Percentiles rank a stretch among this genome's conserved stretches.
phyloP scores from a whole-genome alignment of 208 protist species.

The Sergeia podlipaevii region DNA sequence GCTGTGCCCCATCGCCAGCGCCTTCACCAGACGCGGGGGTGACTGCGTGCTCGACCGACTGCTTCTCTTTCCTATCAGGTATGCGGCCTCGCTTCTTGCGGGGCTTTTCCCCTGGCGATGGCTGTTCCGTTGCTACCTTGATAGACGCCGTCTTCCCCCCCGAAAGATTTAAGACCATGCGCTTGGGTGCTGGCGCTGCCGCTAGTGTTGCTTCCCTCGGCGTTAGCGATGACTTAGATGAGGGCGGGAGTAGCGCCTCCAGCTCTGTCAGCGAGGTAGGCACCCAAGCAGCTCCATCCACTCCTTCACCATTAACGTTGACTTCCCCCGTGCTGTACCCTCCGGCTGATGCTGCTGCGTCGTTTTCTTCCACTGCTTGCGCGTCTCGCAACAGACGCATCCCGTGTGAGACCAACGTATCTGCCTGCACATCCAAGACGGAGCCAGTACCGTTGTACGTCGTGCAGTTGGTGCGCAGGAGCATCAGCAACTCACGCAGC shows the following conservation, averaged over 20 bases:
- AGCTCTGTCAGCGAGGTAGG: neutral
- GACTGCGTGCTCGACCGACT: neutral
- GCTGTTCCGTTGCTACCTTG: too few relatives aligned
- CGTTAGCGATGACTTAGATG: neutral
- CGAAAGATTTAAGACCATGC: too few relatives aligned
- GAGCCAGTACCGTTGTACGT: constrained; percentile 50
- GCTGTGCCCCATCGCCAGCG: neutral
- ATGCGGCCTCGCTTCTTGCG: neutral
- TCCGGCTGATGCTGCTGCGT: neutral
- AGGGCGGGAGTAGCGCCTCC: neutral
- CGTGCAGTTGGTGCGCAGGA: constrained; percentile 53
- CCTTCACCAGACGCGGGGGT: neutral
- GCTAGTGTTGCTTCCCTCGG: neutral
- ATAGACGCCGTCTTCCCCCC: too few relatives aligned
- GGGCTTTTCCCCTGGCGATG: too few relatives aligned
- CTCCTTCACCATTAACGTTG: neutral
- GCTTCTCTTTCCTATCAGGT: neutral
- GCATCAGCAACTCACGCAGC: constrained; percentile 39
- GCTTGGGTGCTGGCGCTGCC: neutral
- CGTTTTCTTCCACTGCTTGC: constrained; percentile 27
- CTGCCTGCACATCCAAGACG: constrained; percentile 24
- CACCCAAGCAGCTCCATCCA: neutral
- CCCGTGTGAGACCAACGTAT: constrained; percentile 29
- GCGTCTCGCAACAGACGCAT: constrained; percentile 43
- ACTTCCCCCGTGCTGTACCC: neutral